These are phyloP conservation scores for Brassica incana DNA, from an alignment of 345 rosid genomes.

Conservation along the genomic window DNA sequence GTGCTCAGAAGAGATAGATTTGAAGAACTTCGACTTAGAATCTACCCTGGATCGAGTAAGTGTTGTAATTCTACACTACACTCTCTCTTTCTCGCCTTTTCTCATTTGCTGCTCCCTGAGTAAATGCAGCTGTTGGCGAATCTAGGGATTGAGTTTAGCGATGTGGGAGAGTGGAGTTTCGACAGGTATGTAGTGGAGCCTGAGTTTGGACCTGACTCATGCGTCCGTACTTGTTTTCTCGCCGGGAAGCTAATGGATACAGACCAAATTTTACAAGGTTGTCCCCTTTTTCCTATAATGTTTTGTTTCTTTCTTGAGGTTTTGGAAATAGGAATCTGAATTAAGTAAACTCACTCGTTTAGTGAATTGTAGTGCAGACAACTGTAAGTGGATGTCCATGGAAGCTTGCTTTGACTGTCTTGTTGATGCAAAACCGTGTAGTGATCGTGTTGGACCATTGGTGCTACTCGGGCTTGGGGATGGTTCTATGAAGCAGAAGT, in stretches of 20 bases:
- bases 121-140: slow-evolving; percentile 55
- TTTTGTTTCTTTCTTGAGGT: background rate
- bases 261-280: slow-evolving; percentile 50
- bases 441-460: slow-evolving; percentile 68
- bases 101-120: background rate
- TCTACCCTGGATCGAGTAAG: slow-evolving; percentile 50
- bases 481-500: slow-evolving; percentile 44
- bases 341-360: background rate
- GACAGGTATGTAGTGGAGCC: slow-evolving; percentile 66
- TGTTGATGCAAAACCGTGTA: slow-evolving; percentile 52
- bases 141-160: slow-evolving; percentile 45
- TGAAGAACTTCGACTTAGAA: slow-evolving; percentile 48
- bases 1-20: slow-evolving; percentile 41
- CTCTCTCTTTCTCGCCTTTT: background rate
- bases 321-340: background rate
- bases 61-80: background rate
- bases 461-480: slow-evolving; percentile 53
- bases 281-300: background rate
- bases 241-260: slow-evolving; percentile 46
- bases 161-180: slow-evolving; percentile 62
- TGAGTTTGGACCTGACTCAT: slow-evolving; percentile 73
- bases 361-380: slow-evolving; percentile 42
- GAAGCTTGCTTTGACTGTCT: slow-evolving; percentile 57
- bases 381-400: slow-evolving; percentile 65
- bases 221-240: slow-evolving; percentile 53